Base-by-base conservation (phyloP, 225 moss, liverwort and hornwort species). In the Asterella californica region DNA sequence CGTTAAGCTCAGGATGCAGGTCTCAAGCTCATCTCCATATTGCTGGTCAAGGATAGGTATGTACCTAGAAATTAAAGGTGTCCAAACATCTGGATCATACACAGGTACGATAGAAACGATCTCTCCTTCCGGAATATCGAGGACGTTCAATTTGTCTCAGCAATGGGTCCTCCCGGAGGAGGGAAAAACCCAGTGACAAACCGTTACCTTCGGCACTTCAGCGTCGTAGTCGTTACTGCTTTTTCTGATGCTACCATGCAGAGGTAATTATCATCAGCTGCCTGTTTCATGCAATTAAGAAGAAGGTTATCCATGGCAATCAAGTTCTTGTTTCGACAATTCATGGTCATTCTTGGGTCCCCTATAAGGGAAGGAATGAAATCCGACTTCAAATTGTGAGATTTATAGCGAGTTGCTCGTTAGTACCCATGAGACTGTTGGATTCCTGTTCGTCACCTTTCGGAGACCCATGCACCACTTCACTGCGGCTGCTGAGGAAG, bases 191-290 rank as follows among this genome's bases (percentile, higher is more conserved):
- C 86, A 1, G 88, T 95, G 24, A 93, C 94, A 30, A 95, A 95
- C 81, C 90, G 94, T 17, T 93, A 95, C 77, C 85, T 95, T 34
- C 89, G 94, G 11, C 94, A 95, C 83, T 95, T 90, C 76, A 89
- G 85, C 83, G 94, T 95, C 6, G 80, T 95, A 11, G 91, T 92
- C 71, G 91, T 88, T 25, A 93, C 87, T 79, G 84, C 90, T 3
- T 95, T 95, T 69, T 95, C 93, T 46, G 91, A 95, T 71, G 17
- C 87, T 47, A 93, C 94, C 17, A 90, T 95, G 94, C 88, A 95
- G 25, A 95, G 94, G 94, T 95, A 61, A n/a, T 25, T 60, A 25
- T 48, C 9, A 11, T 34, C n/a, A n/a, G n/a, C 15, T 37, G 0
- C 57, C 57, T 57, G 17, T 17, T 9, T 21, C 57, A 57, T 57